Conservation (phyloP, 2,329 filamentous ascomycete genomes). For the Harringtonia aguacate region DNA sequence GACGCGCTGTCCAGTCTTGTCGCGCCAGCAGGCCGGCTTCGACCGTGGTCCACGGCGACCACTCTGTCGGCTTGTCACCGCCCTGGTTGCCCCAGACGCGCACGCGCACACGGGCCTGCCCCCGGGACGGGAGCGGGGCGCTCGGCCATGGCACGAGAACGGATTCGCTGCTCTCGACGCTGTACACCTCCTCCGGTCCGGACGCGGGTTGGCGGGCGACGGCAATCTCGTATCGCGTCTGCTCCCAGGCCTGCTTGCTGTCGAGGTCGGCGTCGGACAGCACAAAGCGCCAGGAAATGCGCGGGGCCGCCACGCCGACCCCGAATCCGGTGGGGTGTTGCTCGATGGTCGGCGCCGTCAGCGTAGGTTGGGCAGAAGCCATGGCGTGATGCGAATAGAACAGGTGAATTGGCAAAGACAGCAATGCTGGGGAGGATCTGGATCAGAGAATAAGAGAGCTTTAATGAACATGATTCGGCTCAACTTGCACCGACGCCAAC, state of each 20-base stretch:
- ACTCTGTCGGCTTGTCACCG: no score
- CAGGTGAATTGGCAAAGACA: neutral
- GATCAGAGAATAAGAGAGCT: neutral
- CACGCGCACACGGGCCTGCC: constrained; percentile 10
- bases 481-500: no score
- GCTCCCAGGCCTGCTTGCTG: constrained; percentile 7
- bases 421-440: neutral
- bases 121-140: constrained; percentile 5
- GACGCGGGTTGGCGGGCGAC: constrained; percentile 1
- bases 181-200: constrained; percentile 1
- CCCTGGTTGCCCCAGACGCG: neutral
- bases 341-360: constrained; percentile 9
- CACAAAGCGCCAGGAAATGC: constrained; percentile 14
- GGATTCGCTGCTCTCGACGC: constrained; percentile 11
- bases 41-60: constrained; percentile 8
- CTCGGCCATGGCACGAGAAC: constrained; percentile 25
- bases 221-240: constrained; percentile 11
- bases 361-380: neutral
- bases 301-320: constrained; percentile 9
- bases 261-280: neutral
- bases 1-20: constrained; percentile 7
- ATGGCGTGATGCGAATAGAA: neutral
- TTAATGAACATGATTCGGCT: no score
- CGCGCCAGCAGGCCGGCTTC: constrained; percentile 9
- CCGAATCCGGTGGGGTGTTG: constrained; percentile 14